phyloP scores from a whole-genome alignment of 305 asterid genomes.

The Fraxinus latifolia region DNA sequence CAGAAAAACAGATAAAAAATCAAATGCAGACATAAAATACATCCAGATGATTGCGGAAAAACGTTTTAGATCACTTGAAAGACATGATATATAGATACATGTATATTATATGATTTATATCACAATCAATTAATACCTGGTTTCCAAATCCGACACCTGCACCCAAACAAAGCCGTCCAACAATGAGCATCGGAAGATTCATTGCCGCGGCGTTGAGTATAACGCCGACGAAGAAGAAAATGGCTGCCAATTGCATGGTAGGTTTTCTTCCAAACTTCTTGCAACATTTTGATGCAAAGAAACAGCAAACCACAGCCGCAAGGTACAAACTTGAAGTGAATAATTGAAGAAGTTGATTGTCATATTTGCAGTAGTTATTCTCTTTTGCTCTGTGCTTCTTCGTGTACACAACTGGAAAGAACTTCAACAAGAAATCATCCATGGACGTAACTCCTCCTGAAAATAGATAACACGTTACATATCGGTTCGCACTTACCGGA shows the following conservation, averaged over 20 bases:
- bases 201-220: constrained; percentile 28
- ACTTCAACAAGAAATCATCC: constrained; percentile 45
- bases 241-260: constrained; percentile 48
- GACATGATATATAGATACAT: not conserved
- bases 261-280: constrained; percentile 33
- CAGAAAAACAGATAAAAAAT: not conserved
- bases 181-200: constrained; percentile 40
- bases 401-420: constrained; percentile 36
- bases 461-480: not conserved
- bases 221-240: constrained; percentile 38
- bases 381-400: constrained; percentile 38
- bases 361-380: constrained; percentile 47
- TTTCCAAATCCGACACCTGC: constrained; percentile 54
- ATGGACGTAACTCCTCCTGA: constrained; percentile 52
- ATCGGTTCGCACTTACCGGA: not conserved
- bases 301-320: constrained; percentile 42
- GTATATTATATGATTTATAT: not conserved
- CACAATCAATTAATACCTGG: constrained; percentile 27
- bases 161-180: constrained; percentile 41
- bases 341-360: constrained; percentile 37
- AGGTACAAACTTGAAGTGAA: constrained; percentile 52
- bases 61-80: not conserved
- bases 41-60: not conserved
- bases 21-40: not conserved
- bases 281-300: constrained; percentile 37